These are phyloP conservation scores for Hygrophorus russula DNA, from an alignment of 768 basidiomycete genomes.

Conservation along the genomic window DNA sequence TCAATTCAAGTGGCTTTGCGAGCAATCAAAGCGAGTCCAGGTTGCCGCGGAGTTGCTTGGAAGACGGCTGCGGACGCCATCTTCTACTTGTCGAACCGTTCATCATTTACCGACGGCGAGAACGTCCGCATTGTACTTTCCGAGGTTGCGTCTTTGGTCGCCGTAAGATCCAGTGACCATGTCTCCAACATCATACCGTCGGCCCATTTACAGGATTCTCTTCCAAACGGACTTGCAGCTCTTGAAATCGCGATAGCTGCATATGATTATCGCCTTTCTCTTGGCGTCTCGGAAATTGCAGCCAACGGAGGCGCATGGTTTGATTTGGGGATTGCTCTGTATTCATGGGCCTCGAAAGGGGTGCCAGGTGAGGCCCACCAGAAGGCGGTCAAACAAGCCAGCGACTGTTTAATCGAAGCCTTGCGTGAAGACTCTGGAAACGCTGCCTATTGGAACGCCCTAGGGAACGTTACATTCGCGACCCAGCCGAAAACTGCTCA, in stretches of 20 bases:
- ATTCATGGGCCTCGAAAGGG: conserved; percentile 30
- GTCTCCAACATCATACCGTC: conserved; percentile 29
- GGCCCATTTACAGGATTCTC: conserved; percentile 13
- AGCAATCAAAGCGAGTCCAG: conserved; percentile 38
- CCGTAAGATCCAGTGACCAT: conserved; percentile 27
- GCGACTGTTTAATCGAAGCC: conserved; percentile 54
- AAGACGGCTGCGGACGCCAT: conserved; percentile 74
- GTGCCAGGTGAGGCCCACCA: conserved; percentile 19
- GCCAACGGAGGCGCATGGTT: conserved; percentile 53
- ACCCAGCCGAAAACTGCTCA: conserved; percentile 67
- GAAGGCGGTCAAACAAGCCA: conserved; percentile 28
- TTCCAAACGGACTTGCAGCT: conserved; percentile 22
- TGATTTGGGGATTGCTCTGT: conserved; percentile 60
- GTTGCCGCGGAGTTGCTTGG: conserved; percentile 71
- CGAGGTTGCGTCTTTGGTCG: conserved; percentile 25
- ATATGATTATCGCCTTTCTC: conserved; percentile 49
- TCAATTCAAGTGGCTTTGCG: conserved; percentile 41
- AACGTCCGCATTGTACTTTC: conserved; percentile 23
- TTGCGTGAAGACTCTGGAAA: conserved; percentile 64
- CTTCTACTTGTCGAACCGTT: conserved; percentile 47
- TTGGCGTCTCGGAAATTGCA: conserved; percentile 40
- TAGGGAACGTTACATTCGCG: conserved; percentile 65
- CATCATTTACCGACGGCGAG: conserved; percentile 35
- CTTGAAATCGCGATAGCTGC: conserved; percentile 45
- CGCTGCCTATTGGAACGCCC: conserved; percentile 68